Evolutionary conservation across 352 stramenopile genomes (phyloP), one percentile per base, ranked within the genome.

Genomic region (Globisporangium perplexum): DNA sequence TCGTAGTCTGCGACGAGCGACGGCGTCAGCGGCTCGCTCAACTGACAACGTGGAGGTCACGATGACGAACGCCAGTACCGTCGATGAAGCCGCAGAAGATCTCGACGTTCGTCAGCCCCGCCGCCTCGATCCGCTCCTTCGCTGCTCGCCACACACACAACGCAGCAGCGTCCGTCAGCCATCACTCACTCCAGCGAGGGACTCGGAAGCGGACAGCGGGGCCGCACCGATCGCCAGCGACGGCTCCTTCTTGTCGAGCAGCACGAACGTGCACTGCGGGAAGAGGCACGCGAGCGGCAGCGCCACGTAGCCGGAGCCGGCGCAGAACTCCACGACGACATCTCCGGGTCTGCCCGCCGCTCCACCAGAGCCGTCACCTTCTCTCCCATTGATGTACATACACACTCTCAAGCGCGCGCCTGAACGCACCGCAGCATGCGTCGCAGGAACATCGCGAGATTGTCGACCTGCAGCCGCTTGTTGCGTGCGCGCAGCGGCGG

Each of bases 251-350:
- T 78, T 90, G 63, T 93, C 83, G 7, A 91, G 67, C 22, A 93
- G 53, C 23, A 91, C 77, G 55, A 93, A 90, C 31, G 57, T 83
- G 60, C 80, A 90, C 50, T 85, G 63, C 2, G 76, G 77, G 30
- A 88, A 90, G 35, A 90, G 64, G 53, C 68, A 89, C 53, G 83
- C 80, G 28, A 91, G 71, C 28, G 83, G 83, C 39, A 93, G 53
- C 36, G 78, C 77, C 14, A 90, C 77, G 53, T 93, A 90, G 20
- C 83, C 83, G 3, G 77, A 89, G 28, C 80, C 80, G 5, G 77
- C 77, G 31, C 83, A 93, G 57, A 93, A 93, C 73, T 93, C 83
- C 26, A 93, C 83, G 15, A 93, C 77, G 7, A 83, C 65, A 54
- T 90, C 77, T 11, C 78, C 83, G 49, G 78, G 68, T 47, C 81